Base-by-base conservation (phyloP, 768 basidiomycete species). In the Gloeopeniophorella convolvens region DNA sequence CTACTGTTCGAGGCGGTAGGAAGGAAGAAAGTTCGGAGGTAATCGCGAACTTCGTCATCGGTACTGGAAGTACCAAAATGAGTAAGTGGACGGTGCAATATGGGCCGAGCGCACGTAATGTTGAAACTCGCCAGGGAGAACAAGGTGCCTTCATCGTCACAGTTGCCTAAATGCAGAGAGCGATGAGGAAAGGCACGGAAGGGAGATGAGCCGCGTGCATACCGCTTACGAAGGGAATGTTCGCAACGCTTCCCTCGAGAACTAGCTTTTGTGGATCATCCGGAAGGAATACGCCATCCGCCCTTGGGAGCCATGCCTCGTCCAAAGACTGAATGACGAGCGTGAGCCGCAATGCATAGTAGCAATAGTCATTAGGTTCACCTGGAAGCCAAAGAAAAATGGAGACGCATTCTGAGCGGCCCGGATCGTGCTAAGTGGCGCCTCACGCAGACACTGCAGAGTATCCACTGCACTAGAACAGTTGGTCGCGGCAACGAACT, bases 231-330 rank as follows among this genome's bases (percentile, higher is more conserved):
- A 56, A 37, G 18, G 57, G 57, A 3, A 58, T 20, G 1, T 42
- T 30, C 13, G 49, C 49, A 7, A 56, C 54, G 10, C 40, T 41
- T 10, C 56, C 56, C 12, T 51, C 24, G 3, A 21, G 5, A 3
- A 58, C 45, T 6, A 51, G 44, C 15, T 18, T 8, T n/a, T 41
- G 20, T 2, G 56, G 56, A 9, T 36, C 15, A 15, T 51, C 55
- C n/a, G 34, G 42, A 16, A 58, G 33, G 30, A 58, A 58, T 20
- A 20, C 20, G 13, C 57, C 57, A 33, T 58, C 57, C n/a, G 48
- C 46, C n/a, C 43, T 34, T 11, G 57, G 57, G 18, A 40, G 6
- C 49, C 54, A 58, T 15, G 55, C 40, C 41, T 42, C 16, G n/a
- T 20, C 24, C 15, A 34, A 15, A 9, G 43, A 20, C 30, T 42